Evolutionary conservation across 768 basidiomycete genomes (phyloP).

Genomic region (Cyclocybe aegerita): DNA sequence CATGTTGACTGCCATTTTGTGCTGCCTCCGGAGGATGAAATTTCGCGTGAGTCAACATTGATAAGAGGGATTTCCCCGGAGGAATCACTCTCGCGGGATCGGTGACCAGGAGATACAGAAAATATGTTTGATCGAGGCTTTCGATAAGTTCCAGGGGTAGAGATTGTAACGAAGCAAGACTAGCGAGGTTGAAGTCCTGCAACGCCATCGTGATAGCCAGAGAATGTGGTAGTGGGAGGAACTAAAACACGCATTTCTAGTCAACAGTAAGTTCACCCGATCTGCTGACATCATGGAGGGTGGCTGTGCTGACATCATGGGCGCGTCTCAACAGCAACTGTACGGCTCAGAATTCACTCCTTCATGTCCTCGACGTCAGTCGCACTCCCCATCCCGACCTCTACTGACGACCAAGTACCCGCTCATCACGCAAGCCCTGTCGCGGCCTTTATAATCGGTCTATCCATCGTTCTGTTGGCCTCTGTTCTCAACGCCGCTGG

Average conservation of each 20-base stretch:
- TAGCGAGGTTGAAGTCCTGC: slow-evolving; percentile 1
- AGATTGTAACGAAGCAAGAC: slow-evolving; percentile 6
- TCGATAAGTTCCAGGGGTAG: slow-evolving; percentile 60
- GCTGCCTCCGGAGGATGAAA: slow-evolving; percentile 14
- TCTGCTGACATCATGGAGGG: too few species aligned
- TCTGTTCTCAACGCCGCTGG: slow-evolving; percentile 90
- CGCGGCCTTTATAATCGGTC: slow-evolving; percentile 79
- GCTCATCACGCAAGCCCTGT: slow-evolving; percentile 45
- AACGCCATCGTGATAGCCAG: too few species aligned
- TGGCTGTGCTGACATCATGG: too few species aligned
- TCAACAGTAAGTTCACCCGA: too few species aligned
- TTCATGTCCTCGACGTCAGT: slow-evolving; percentile 16
- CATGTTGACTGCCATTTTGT: slow-evolving; percentile 7
- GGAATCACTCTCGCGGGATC: slow-evolving; percentile 63
- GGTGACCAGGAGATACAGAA: slow-evolving; percentile 66
- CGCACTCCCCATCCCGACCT: slow-evolving; percentile 8
- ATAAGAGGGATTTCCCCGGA: slow-evolving; percentile 69
- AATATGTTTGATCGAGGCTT: slow-evolving; percentile 57
- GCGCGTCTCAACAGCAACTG: too few species aligned
- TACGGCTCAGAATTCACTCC: not conserved
- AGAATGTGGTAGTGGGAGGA: too few species aligned
- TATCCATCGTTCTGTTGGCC: slow-evolving; percentile 80
- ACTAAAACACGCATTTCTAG: too few species aligned
- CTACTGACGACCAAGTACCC: slow-evolving; percentile 18
- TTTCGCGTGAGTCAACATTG: slow-evolving; percentile 47